Base-by-base conservation (phyloP, 2,329 filamentous ascomycete genomes). In the Alternaria burnsii region DNA sequence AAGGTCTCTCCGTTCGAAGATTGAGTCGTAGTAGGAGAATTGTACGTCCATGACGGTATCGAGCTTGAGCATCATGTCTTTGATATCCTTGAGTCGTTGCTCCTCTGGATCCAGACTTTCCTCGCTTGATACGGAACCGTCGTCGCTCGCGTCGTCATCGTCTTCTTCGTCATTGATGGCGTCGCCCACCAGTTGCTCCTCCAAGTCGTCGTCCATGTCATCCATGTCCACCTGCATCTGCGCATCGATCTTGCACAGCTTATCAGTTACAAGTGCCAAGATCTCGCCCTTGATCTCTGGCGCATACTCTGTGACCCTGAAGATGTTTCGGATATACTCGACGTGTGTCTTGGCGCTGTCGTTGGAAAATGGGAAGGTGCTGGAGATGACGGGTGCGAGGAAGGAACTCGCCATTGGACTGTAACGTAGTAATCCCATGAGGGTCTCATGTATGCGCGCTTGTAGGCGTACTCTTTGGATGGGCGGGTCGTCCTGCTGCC, bases 181-280 rank as follows among this genome's bases (percentile, higher is more conserved):
- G 38, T 87, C 83, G 61, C 84, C 79, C 52, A 91, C 84, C 18
- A 94, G 87, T 54, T 89, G 88, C 24, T 93, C 88, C 55, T 93
- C 91, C 10, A 93, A 85, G 56, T 96, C 92, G 65, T 98, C 94
- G 63, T 97, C 94, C 62, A 97, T 82, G 70, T 98, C 94, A 64
- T 98, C 93, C 71, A 98, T 83, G 72, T 98, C 94, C 51, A 94
- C 87, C 79, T 97, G 94, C 78, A 98, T 95, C 75, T 97, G 92
- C 1, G 97, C 93, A 75, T 99, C 95, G 59, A 98, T 92, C 79
- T 95, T 95, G 72, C 98, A 92, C 8, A 98, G 85, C 63, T 92
- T 89, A 69, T 94, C 91, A 42, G 93, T 90, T 48, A 98, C 90
- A 12, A 97, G 82, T 57, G 93, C 89, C 65, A 97, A 85, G 24